Evolutionary conservation across 2,329 filamentous ascomycete species (phyloP), one percentile per base, ranked within the genome.

Genomic region (Periglandula ipomoeae): DNA sequence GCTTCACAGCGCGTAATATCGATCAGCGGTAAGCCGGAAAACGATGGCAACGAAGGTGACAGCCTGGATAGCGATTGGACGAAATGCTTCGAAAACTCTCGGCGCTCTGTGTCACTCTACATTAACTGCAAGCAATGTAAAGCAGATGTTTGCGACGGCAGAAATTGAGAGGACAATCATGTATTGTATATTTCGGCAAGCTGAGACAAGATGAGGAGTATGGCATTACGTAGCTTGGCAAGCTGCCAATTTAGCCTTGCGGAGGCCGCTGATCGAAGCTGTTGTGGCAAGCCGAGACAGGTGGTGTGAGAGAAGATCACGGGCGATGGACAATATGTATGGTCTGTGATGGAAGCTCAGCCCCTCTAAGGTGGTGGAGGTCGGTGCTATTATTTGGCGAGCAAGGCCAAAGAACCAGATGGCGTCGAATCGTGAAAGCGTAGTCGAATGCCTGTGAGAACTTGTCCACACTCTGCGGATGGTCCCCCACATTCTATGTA

Each of bases 371-470:
- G 55, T 53, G 53, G 58, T 58, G 59, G 61, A 60, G 60, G 60
- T 45, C 49, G 51, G 59, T 64, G 58, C n/a, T n/a, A n/a, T 62
- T 63, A 60, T 63, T 62, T 62, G 49, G 41, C 44, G 23, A 34
- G 19, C 43, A 20, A 47, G 38, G 45, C 42, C 56, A 53, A 53
- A 56, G 51, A 24, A 27, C 34, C 37, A 40, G 34, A 30, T 41
- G 17, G 27, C 37, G 32, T 15, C 19, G 32, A 20, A 43, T 17
- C 9, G 15, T 32, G 37, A 38, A 10, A 38, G 30, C 38, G 20
- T 39, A 42, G 48, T 42, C 41, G 39, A 34, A 47, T 48, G 39
- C 39, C 45, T 42, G 46, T 45, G 27, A 37, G 41, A 34, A 30
- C 20, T 20, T 38, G 11, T 48, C 32, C 27, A 40, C 38, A 26